Evolutionary conservation across 2,329 filamentous ascomycete genomes (phyloP).

Genomic region (Fusarium domesticum): DNA sequence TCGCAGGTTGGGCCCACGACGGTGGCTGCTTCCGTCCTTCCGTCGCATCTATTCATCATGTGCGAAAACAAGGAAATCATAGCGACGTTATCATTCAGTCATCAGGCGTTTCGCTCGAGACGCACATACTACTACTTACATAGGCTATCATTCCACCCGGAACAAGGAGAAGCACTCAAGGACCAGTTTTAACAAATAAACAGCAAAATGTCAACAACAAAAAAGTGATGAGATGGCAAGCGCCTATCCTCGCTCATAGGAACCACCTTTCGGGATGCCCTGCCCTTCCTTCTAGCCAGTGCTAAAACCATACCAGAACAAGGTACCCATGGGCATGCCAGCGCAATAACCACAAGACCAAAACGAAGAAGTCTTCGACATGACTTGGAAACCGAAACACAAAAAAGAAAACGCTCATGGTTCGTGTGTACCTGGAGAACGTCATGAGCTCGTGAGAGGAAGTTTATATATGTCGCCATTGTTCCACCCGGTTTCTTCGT

Average conservation of each 20-base stretch:
- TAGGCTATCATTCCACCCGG: slow-evolving; percentile 19
- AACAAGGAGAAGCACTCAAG: neutral
- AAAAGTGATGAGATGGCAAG: slow-evolving; percentile 20
- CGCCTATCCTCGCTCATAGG: slow-evolving; percentile 17
- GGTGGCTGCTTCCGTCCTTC: slow-evolving; percentile 13
- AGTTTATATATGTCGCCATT: slow-evolving; percentile 31
- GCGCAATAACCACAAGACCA: slow-evolving; percentile 12
- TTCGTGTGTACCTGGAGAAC: slow-evolving; percentile 23
- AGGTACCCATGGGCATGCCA: slow-evolving; percentile 9
- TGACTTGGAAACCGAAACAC: neutral
- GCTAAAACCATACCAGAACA: slow-evolving; percentile 22
- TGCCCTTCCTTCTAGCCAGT: slow-evolving; percentile 29
- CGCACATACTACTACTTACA: slow-evolving; percentile 28
- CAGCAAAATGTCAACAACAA: slow-evolving; percentile 13
- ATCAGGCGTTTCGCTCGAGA: slow-evolving; percentile 29
- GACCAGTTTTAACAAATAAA: slow-evolving; percentile 3
- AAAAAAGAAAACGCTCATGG: slow-evolving; percentile 19
- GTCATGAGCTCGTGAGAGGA: slow-evolving; percentile 37
- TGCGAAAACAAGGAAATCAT: slow-evolving; percentile 7
- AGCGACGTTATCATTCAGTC: slow-evolving; percentile 32
- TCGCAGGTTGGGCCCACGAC: neutral
- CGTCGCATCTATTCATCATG: slow-evolving; percentile 6
- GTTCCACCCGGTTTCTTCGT: slow-evolving; percentile 20
- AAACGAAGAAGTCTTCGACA: slow-evolving; percentile 26
- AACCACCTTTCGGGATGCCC: slow-evolving; percentile 13